Percentiles rank a stretch among this genome's conserved stretches.
Evolutionary conservation across 129 eudicot genomes (phyloP).

Genomic region (Ambrosia artemisiifolia): DNA sequence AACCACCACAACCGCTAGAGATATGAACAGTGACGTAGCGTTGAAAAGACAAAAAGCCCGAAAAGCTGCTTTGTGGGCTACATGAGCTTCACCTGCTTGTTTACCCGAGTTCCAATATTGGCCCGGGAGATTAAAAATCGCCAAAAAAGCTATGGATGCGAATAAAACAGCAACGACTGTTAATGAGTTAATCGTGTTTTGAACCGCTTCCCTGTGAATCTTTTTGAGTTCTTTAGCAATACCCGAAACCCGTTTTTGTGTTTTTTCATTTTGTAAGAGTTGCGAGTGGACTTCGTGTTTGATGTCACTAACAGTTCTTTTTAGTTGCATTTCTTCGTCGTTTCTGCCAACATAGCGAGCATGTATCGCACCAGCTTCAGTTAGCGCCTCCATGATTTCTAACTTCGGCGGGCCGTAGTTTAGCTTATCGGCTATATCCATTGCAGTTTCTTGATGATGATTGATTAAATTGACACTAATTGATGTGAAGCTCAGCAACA

Average conservation of each 20-base stretch:
- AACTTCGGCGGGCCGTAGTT: slow-evolving; percentile 69
- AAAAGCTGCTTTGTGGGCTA: slow-evolving; percentile 57
- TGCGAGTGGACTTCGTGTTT: slow-evolving; percentile 91
- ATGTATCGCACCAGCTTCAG: slow-evolving; percentile 73
- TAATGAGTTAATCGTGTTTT: slow-evolving; percentile 82
- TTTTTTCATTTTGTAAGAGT: slow-evolving; percentile 78
- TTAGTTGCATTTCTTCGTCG: slow-evolving; percentile 78
- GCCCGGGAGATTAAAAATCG: slow-evolving; percentile 85
- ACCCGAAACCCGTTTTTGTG: slow-evolving; percentile 86
- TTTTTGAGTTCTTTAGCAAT: slow-evolving; percentile 83
- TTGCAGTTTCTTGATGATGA: slow-evolving; percentile 73
- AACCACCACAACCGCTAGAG: slow-evolving; percentile 89
- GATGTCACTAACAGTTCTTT: slow-evolving; percentile 86
- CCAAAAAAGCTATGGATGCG: slow-evolving; percentile 92
- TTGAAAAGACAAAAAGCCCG: slow-evolving; percentile 70
- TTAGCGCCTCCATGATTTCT: slow-evolving; percentile 61
- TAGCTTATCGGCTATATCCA: slow-evolving; percentile 87
- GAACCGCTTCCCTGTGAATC: slow-evolving; percentile 91
- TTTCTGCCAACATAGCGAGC: slow-evolving; percentile 67
- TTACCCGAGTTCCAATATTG: slow-evolving; percentile 41
- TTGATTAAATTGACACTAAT: slow-evolving; percentile 72
- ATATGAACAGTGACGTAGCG: slow-evolving; percentile 75
- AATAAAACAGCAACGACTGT: slow-evolving; percentile 88
- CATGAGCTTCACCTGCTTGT: slow-evolving; percentile 55
- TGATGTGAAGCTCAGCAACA: slow-evolving; percentile 60